Conservation (phyloP, 2,329 filamentous ascomycete species). For the Colletotrichum spaethianum region DNA sequence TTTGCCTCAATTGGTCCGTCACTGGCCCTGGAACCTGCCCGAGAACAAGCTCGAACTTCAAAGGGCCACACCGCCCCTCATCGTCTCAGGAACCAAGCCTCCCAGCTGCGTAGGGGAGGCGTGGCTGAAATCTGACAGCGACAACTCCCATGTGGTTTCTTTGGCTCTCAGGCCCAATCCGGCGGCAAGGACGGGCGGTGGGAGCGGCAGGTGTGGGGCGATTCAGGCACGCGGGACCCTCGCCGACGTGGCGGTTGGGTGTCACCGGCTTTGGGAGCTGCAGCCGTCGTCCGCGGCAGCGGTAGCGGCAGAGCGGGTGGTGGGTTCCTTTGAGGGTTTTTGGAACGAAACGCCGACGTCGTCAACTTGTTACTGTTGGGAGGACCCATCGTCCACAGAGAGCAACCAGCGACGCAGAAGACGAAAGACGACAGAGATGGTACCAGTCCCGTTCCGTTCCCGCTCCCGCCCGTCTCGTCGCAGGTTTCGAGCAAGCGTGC, state of each 20-base stretch:
- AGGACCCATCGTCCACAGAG: background rate
- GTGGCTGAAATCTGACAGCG: slow-evolving; percentile 14
- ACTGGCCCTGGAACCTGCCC: slow-evolving; percentile 24
- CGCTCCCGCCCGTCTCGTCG: slow-evolving; percentile 26
- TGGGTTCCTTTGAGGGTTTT: background rate
- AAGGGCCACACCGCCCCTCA: slow-evolving; percentile 27
- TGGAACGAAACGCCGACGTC: slow-evolving; percentile 19
- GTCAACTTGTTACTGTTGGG: slow-evolving; percentile 3
- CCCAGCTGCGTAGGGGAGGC: background rate
- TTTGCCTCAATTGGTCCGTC: slow-evolving; percentile 20
- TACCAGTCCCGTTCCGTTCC: slow-evolving; percentile 19
- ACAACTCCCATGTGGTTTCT: slow-evolving; percentile 14
- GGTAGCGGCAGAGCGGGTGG: background rate
- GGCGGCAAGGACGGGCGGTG: slow-evolving; percentile 19
- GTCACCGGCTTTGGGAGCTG: slow-evolving; percentile 26
- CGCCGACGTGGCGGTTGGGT: slow-evolving; percentile 38
- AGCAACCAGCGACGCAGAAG: background rate
- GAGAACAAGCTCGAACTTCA: slow-evolving; percentile 26
- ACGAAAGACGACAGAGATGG: slow-evolving; percentile 1
- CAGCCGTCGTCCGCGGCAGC: slow-evolving; percentile 18
- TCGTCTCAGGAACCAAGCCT: slow-evolving; percentile 28
- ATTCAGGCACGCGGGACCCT: slow-evolving; percentile 27
- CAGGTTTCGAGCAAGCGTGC: slow-evolving; percentile 25
- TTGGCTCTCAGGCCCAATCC: slow-evolving; percentile 6
- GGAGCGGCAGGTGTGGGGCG: slow-evolving; percentile 18